Conservation (phyloP, 176 grass and related monocot genomes). For the Phoenix dactylifera region DNA sequence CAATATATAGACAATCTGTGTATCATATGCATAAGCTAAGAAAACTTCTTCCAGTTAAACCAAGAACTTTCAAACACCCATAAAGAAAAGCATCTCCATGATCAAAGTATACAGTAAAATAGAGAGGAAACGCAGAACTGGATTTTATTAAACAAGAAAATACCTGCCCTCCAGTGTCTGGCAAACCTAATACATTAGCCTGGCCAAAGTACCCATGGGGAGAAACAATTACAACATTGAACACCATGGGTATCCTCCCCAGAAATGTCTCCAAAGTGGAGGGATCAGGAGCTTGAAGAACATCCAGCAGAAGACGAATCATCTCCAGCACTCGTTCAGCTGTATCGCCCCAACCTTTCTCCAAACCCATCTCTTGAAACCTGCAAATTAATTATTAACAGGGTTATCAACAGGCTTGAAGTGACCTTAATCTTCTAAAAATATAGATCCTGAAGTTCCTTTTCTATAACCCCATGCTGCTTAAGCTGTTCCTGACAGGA, state of each 20-base stretch:
- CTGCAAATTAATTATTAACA: slow-evolving; percentile 30
- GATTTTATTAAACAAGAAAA: too few relatives aligned
- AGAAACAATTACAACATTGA: slow-evolving; percentile 91
- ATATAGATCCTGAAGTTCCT: too few relatives aligned
- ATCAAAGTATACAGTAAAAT: slow-evolving; percentile 16
- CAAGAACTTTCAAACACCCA: neutral
- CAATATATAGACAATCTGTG: slow-evolving; percentile 90
- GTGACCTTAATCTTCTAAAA: too few relatives aligned
- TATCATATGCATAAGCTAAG: neutral
- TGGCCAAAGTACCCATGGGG: slow-evolving; percentile 97
- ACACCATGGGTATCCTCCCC: slow-evolving; percentile 93
- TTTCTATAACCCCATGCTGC: too few relatives aligned
- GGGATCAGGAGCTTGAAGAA: slow-evolving; percentile 92
- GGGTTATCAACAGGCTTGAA: too few relatives aligned
- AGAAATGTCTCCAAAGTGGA: slow-evolving; percentile 85
- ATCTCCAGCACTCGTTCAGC: slow-evolving; percentile 75
- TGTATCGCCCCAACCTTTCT: slow-evolving; percentile 97
- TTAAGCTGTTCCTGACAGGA: too few relatives aligned
- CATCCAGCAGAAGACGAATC: slow-evolving; percentile 86
- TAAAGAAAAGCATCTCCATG: neutral
- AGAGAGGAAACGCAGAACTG: too few relatives aligned
- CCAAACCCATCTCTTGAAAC: slow-evolving; percentile 97
- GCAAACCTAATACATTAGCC: slow-evolving; percentile 95
- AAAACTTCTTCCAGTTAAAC: too few relatives aligned
- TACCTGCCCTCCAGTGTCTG: slow-evolving; percentile 86